phyloP scores from a whole-genome alignment of 345 rosid species.

The Triadica sebifera region DNA sequence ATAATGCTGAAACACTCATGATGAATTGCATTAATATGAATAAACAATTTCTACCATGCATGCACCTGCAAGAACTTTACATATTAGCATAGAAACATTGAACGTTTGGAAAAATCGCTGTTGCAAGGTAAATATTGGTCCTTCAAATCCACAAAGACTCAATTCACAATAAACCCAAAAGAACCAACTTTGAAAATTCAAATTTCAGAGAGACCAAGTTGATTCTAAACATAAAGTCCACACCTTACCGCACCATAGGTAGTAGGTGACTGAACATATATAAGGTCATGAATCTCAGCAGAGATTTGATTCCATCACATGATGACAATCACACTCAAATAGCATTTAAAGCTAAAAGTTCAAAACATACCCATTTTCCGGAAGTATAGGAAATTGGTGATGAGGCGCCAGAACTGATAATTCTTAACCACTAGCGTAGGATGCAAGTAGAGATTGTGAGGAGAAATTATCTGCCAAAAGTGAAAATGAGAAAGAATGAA shows the following conservation, averaged over 20 bases:
- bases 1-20: background rate
- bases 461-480: constrained; percentile 80
- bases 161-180: background rate
- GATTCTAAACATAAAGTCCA: background rate
- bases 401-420: constrained; percentile 94
- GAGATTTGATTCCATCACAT: background rate
- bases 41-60: background rate
- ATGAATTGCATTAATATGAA: background rate
- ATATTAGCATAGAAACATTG: background rate
- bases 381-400: constrained; percentile 94
- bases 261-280: background rate
- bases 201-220: background rate
- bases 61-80: background rate
- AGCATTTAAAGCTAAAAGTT: background rate
- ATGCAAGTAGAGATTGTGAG: constrained; percentile 74
- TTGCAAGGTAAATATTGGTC: background rate
- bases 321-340: background rate
- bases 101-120: background rate
- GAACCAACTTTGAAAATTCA: background rate
- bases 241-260: background rate
- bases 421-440: constrained; percentile 82
- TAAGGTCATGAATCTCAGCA: background rate
- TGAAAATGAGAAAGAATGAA: background rate
- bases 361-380: constrained; percentile 77
- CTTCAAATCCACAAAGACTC: background rate